Evolutionary conservation across 164 flowering plant species (phyloP).

Genomic region (Taxillus chinensis): DNA sequence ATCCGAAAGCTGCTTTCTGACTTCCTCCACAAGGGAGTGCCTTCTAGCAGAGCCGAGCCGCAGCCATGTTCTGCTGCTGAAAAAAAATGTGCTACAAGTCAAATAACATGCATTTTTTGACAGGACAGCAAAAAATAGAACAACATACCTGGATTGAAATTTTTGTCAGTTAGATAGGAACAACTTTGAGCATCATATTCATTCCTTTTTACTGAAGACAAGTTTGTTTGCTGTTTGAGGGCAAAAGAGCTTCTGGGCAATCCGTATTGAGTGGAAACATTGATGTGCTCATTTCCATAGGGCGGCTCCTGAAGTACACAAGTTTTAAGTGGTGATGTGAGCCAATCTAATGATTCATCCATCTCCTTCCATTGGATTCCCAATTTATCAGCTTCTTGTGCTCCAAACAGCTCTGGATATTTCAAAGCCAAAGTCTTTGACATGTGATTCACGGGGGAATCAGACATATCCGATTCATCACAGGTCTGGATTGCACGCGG

Average conservation of each 20-base stretch:
- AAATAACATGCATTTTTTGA: neutral
- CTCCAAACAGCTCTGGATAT: slow-evolving; percentile 51
- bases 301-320: slow-evolving; percentile 69
- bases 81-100: neutral
- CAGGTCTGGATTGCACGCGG: slow-evolving; percentile 19
- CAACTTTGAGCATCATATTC: slow-evolving; percentile 7
- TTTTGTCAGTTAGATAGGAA: slow-evolving; percentile 5
- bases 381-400: slow-evolving; percentile 18
- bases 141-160: slow-evolving; percentile 25
- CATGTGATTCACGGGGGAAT: slow-evolving; percentile 24
- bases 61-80: slow-evolving; percentile 20
- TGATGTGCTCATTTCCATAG: slow-evolving; percentile 14
- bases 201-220: slow-evolving; percentile 6
- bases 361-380: slow-evolving; percentile 24
- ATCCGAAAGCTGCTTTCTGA: slow-evolving; percentile 26
- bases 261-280: slow-evolving; percentile 6
- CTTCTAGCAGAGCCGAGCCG: slow-evolving; percentile 19
- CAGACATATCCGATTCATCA: slow-evolving; percentile 23
- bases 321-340: slow-evolving; percentile 73
- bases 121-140: neutral
- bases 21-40: slow-evolving; percentile 66
- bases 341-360: slow-evolving; percentile 53
- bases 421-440: slow-evolving; percentile 36
- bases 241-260: neutral
- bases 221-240: slow-evolving; percentile 5